Conservation (phyloP, 495 filamentous ascomycete species). For the Chlorociboria aeruginascens region DNA sequence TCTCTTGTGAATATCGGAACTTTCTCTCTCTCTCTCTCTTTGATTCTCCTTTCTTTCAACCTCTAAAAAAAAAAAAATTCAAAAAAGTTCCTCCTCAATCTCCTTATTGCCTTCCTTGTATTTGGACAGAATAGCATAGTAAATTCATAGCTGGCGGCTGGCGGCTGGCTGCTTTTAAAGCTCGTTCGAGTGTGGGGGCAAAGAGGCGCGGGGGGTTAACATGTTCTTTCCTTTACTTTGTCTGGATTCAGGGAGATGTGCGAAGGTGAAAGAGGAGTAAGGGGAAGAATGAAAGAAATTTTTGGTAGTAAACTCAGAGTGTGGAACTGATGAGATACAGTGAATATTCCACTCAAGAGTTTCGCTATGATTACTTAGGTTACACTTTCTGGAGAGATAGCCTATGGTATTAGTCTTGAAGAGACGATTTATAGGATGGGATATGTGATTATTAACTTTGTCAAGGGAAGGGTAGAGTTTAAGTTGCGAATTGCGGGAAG, state of each 20-base stretch:
- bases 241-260: too few species aligned
- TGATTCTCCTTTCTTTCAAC: too few species aligned
- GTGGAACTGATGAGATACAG: slow-evolving; percentile 3
- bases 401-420: background rate
- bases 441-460: background rate
- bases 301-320: slow-evolving; percentile 5
- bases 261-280: background rate
- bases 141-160: background rate
- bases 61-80: too few species aligned
- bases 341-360: slow-evolving; percentile 28
- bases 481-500: slow-evolving; percentile 25
- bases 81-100: background rate
- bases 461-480: background rate
- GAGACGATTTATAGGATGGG: slow-evolving; percentile 22
- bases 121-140: too few species aligned
- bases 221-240: background rate
- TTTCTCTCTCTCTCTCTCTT: too few species aligned
- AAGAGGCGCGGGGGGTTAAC: slow-evolving; percentile 12
- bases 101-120: too few species aligned
- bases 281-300: background rate
- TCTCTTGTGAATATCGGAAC: too few species aligned
- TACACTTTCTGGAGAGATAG: slow-evolving; percentile 3
- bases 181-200: slow-evolving; percentile 25
- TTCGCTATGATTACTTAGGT: slow-evolving; percentile 21
- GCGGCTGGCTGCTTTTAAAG: slow-evolving; percentile 28